Base-by-base conservation (phyloP, 345 rosid species). In the Punica granatum region DNA sequence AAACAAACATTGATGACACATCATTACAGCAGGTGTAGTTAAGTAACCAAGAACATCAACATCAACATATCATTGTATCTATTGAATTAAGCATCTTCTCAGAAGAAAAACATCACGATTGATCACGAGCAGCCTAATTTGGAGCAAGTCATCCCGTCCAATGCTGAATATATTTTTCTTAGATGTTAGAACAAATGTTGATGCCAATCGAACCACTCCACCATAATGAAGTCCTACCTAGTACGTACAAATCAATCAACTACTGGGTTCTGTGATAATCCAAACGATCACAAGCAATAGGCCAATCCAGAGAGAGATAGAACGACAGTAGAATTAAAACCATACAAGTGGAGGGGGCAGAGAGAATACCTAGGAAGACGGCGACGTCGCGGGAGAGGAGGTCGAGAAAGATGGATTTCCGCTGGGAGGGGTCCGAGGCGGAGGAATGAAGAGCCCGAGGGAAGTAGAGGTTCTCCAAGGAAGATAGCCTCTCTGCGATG, bases 321-420 rank as follows among this genome's bases (percentile, higher is more conserved):
- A 46, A 44, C n/a, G n/a, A n/a, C n/a, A n/a, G n/a, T n/a, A 61
- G 16, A 64, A 1, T 1, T 31, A 48, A 37, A 53, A 62, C 3
- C 19, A 48, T 0, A n/a, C 18, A 4, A 23, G 35, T 28, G 21
- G 23, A 42, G 36, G 31, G 44, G 23, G 25, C 5, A 37, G 28
- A 7, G 0, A 41, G 30, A 26, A 13, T 74, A 90, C 98, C 98
- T 3, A 90, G 77, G 79, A 90, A 91, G 42, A 93, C 90, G 81
- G 96, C 87, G 76, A 75, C 85, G 74, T 90, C 96, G 23, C 97
- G 87, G 49, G 82, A 78, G 72, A 93, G 94, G 72, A 93, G 98
- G 81, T 93, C 90, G 70, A 77, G 84, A 75, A 93, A 90, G 69
- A 93, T 76, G 70, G 90, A 78, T 76, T 90, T 83, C 69, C 98